Evolutionary conservation across 176 grass and related monocot species (phyloP).

Genomic region (Lolium rigidum): DNA sequence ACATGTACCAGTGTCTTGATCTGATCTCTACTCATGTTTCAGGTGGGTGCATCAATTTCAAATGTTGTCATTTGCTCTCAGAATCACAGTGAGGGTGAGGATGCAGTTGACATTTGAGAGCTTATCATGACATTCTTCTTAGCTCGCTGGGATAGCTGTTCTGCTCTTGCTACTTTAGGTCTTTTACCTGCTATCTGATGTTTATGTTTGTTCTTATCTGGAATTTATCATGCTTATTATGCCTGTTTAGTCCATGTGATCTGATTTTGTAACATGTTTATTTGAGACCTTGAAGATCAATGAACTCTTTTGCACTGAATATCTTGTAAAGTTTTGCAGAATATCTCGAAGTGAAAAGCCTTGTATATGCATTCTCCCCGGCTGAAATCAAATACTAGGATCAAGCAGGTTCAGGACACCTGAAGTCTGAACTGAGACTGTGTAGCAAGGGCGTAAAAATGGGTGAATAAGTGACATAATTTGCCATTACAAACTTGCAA

Average conservation of each 20-base stretch:
- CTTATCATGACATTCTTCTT: neutral
- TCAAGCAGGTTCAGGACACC: neutral
- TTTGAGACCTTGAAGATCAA: neutral
- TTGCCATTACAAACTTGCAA: too few species aligned
- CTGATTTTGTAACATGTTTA: too few species aligned
- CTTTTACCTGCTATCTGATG: neutral
- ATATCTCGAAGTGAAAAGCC: neutral
- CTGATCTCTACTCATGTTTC: neutral
- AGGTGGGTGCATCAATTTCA: too few species aligned
- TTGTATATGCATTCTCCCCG: neutral
- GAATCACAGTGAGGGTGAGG: neutral
- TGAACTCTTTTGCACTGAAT: neutral
- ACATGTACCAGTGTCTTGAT: neutral
- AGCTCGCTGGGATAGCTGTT: neutral
- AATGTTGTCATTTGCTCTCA: too few species aligned
- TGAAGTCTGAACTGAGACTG: neutral
- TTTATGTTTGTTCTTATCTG: neutral
- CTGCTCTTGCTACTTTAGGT: neutral
- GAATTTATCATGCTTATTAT: neutral
- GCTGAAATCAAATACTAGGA: neutral
- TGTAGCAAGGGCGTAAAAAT: neutral
- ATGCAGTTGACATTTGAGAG: neutral
- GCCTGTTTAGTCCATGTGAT: neutral
- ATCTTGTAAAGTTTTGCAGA: neutral
- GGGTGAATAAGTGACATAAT: too few species aligned